A percentile compares a stretch with the other conserved stretches of the same genome.
Conservation (phyloP, 768 basidiomycete species). For the Tylopilus subfusipes region DNA sequence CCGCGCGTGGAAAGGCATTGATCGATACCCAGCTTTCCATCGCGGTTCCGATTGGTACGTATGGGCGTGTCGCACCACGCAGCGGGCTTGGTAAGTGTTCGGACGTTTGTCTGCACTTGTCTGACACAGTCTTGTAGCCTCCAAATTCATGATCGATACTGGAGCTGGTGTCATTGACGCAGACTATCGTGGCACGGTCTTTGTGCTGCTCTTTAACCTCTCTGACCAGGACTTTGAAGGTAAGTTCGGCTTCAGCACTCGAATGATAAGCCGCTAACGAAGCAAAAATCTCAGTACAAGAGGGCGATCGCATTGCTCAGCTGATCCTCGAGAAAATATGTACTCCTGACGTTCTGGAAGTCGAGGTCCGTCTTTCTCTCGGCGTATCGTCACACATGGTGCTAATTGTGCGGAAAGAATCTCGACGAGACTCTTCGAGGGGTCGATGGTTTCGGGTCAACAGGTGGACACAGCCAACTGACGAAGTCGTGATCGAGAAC, state of each 20-base stretch:
- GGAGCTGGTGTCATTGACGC: slow-evolving; percentile 97
- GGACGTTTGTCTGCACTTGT: neutral
- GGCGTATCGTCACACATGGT: neutral
- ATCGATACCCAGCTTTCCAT: slow-evolving; percentile 90
- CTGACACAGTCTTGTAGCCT: slow-evolving; percentile 49
- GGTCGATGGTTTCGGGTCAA: slow-evolving; percentile 88
- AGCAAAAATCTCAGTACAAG: slow-evolving; percentile 55
- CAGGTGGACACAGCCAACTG: slow-evolving; percentile 74
- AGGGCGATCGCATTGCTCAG: slow-evolving; percentile 96
- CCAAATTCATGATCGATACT: slow-evolving; percentile 97
- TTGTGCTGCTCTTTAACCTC: slow-evolving; percentile 90
- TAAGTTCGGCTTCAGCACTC: slow-evolving; percentile 25
- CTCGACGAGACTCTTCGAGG: slow-evolving; percentile 86
- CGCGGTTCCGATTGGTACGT: slow-evolving; percentile 89
- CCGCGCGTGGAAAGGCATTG: slow-evolving; percentile 88
- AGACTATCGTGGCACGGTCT: slow-evolving; percentile 90
- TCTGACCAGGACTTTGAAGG: slow-evolving; percentile 88
- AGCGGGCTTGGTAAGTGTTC: slow-evolving; percentile 80
- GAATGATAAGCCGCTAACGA: neutral
- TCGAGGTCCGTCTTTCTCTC: slow-evolving; percentile 50
- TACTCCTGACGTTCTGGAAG: slow-evolving; percentile 82
- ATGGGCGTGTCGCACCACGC: slow-evolving; percentile 94
- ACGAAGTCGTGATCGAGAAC: slow-evolving; percentile 12
- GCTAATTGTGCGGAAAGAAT: slow-evolving; percentile 44
- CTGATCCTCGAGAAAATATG: slow-evolving; percentile 89